Percentiles rank a stretch among this genome's conserved stretches.
These are phyloP conservation scores for Gynochthodes officinalis DNA, from an alignment of 257 asterid genomes.

Conservation along the genomic window DNA sequence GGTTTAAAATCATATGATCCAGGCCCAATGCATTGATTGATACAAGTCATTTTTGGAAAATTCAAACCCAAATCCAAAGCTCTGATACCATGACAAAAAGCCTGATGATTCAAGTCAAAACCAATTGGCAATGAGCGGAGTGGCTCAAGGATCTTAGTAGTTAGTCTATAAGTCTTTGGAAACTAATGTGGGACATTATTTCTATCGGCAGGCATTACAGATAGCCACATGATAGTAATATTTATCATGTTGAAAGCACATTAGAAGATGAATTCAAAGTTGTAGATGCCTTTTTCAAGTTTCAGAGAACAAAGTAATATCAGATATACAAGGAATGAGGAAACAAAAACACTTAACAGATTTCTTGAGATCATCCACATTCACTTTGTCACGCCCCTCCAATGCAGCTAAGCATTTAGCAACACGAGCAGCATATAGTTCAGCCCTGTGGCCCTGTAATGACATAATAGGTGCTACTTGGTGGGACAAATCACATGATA, in stretches of 20 bases:
- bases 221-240: too few species aligned
- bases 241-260: not conserved
- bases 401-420: conserved; percentile 94
- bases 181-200: too few species aligned
- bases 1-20: too few species aligned
- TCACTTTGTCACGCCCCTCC: conserved; percentile 90
- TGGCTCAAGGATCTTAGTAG: too few species aligned
- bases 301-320: not conserved
- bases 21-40: too few species aligned
- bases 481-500: not conserved
- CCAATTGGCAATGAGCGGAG: too few species aligned
- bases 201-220: too few species aligned
- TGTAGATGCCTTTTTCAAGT: not conserved
- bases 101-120: too few species aligned
- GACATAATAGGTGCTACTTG: conserved; percentile 6
- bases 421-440: conserved; percentile 92
- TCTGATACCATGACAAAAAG: too few species aligned
- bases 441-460: conserved; percentile 97
- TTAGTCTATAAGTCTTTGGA: too few species aligned
- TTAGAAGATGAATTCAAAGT: not conserved
- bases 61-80: too few species aligned
- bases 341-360: conserved; percentile 61
- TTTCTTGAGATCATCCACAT: conserved; percentile 94
- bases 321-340: conserved; percentile 4
- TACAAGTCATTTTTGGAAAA: too few species aligned